Base-by-base conservation (phyloP, 1,139 yeast genomes). In the Hansenula sp. region DNA sequence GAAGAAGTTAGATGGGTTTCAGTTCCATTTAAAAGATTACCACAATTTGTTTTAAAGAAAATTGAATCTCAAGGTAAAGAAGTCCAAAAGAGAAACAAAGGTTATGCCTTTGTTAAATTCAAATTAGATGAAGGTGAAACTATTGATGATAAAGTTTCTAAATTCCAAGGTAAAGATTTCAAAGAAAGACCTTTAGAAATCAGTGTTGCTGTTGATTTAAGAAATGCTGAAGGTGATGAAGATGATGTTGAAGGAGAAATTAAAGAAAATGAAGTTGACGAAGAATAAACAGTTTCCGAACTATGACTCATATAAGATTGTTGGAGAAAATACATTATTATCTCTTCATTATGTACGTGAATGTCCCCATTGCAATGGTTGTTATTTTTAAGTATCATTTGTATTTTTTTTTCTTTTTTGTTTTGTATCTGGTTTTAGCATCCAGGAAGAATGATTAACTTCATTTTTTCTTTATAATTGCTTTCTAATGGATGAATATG, bases 41-140 rank as follows among this genome's bases (percentile, higher is more conserved):
- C 79, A 24, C 60, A 54, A 43, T 64, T 63, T 43, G 52, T 74
- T 29, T 65, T 72, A 51, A 62, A 64, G 52, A 68, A 66, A 53
- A 64, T 72, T 52, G 67, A 63, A 51, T 70, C 65, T 29, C 58
- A 62, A 45, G 72, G 71, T 36, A 70, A 67, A 50, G 58, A 66
- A 31, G 53, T 65, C 44, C 66, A 62, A 39, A 70, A 74, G 52
- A 75, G 67, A 61, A 79, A 79, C 61, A 78, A 76, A 62, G 86
- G 87, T 40, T 77, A 77, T 63, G 86, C 84, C 3, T 81, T 81
- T 63, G 77, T 79, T 47, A 77, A 72, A 55, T 77, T 81, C 21
- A 36, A 45, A 7, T 32, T 55, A 36, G 47, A 45, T 28, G 57
- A 52, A 13, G 58, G 53, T 36, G 57, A 54, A 40, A 43, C 56